Base-by-base conservation (phyloP, 2,329 filamentous ascomycete genomes). In the Penicillium griseofulvum region DNA sequence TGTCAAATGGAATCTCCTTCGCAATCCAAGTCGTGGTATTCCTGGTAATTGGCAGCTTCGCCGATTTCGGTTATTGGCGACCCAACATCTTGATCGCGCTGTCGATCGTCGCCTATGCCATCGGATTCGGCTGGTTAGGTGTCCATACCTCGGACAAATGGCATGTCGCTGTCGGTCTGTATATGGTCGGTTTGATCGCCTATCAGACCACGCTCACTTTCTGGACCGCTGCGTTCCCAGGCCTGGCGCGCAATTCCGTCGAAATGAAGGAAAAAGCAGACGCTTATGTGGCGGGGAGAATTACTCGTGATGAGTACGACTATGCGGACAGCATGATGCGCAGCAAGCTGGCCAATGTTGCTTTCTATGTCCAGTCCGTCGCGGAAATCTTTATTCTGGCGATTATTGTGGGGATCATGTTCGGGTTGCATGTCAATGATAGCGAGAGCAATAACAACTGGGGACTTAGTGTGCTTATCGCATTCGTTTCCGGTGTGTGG, bases 171-270 rank as follows among this genome's bases (percentile, higher is more conserved):
- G 78, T 83, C 0, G 86, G 80, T 0, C 68, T 89, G 16, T 89
- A 89, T 67, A 85, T 88, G 52, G 80, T 87, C 16, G 86, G 85
- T 31, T 58, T 88, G 39, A 85, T 89, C 58, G 81, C 81, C 1
- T 88, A 88, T 62, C 85, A 88, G 69, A 81, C 86, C 2, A 86
- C 83, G 0, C 74, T 88, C 46, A 88, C 86, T 0, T 88, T 87
- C 68, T 88, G 85, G 84, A 87, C 84, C 0, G 85, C 86, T 0
- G 84, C 86, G 0, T 85, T 85, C 54, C 82, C 83, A 4, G 77
- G 81, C 0, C 71, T 86, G 8, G 81, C 83, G 5, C 70, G 82
- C 7, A 84, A 85, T 60, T 82, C 80, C 0, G 64, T 68, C 1
- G 74, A 80, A 24, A 71, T 85, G 65, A 74, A 82, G 26, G 68